Percentiles rank a stretch among this genome's conserved stretches.
phyloP scores from a whole-genome alignment of 768 basidiomycete genomes.

The Sporobolomyces phaffii region DNA sequence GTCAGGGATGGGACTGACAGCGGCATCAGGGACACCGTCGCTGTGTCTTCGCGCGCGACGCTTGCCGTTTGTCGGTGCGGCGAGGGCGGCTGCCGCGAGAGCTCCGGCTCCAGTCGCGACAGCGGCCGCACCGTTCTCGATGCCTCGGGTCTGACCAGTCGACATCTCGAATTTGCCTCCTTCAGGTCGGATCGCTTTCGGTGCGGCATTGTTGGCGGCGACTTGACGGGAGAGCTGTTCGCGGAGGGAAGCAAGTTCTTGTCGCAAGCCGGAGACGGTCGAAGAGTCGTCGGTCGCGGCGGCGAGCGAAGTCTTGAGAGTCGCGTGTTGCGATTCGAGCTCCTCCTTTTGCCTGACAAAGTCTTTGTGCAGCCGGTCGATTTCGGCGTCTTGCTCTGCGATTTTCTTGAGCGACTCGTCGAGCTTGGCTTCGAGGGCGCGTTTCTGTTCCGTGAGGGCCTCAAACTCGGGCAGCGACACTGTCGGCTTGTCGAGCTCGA shows the following conservation, averaged over 20 bases:
- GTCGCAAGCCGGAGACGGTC: constrained; percentile 80
- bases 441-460: constrained; percentile 67
- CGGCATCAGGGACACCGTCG: constrained; percentile 7
- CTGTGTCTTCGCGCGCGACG: constrained; percentile 34
- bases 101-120: not conserved
- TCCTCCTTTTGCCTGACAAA: constrained; percentile 65
- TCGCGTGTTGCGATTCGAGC: constrained; percentile 69
- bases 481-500: constrained; percentile 64
- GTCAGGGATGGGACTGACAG: constrained; percentile 17
- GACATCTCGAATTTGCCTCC: constrained; percentile 45
- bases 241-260: constrained; percentile 81
- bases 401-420: constrained; percentile 69
- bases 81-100: constrained; percentile 46
- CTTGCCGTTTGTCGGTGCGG: constrained; percentile 21
- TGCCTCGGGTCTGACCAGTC: constrained; percentile 48
- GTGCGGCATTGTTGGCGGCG: constrained; percentile 58
- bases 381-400: constrained; percentile 73
- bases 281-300: constrained; percentile 70
- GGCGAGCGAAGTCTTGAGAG: constrained; percentile 47
- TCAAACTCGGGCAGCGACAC: constrained; percentile 66
- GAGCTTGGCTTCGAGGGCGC: constrained; percentile 68
- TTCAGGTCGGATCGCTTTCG: constrained; percentile 39
- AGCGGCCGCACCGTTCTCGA: constrained; percentile 50
- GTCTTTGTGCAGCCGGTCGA: constrained; percentile 74
- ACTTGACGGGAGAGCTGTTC: constrained; percentile 96